These are phyloP conservation scores for Solanum appendiculatum DNA, from an alignment of 257 asterid species.

Conservation along the genomic window DNA sequence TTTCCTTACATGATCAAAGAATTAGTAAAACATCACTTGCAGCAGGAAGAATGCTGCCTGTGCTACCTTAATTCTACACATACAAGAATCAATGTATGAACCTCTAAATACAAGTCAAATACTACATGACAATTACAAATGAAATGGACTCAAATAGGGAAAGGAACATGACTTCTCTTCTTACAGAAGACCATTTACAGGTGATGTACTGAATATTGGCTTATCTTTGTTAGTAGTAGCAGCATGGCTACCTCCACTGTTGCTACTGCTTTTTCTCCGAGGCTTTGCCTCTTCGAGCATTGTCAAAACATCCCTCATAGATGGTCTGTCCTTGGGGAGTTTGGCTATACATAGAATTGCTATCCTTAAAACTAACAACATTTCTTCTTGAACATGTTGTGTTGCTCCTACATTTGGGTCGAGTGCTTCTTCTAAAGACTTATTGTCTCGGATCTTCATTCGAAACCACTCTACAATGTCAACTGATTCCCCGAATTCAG, in stretches of 20 bases:
- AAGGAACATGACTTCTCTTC: not conserved
- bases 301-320: slow-evolving; percentile 42
- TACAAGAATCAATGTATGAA: not conserved
- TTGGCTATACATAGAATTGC: slow-evolving; percentile 36
- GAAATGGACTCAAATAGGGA: not conserved
- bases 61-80: not conserved
- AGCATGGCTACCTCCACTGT: not conserved
- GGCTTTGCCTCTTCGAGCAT: slow-evolving; percentile 48
- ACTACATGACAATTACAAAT: slow-evolving; percentile 1
- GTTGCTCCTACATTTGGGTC: slow-evolving; percentile 30
- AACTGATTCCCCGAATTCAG: slow-evolving; percentile 43
- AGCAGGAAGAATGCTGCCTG: not conserved
- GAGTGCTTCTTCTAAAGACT: slow-evolving; percentile 22
- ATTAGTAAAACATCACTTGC: not conserved
- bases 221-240: slow-evolving; percentile 7
- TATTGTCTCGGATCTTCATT: slow-evolving; percentile 22
- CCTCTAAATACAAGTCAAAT: not conserved
- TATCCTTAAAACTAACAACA: slow-evolving; percentile 32
- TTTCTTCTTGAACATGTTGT: slow-evolving; percentile 39
- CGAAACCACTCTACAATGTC: slow-evolving; percentile 38
- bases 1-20: not conserved
- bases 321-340: slow-evolving; percentile 42
- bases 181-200: slow-evolving; percentile 24
- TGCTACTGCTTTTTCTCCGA: slow-evolving; percentile 28
- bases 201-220: slow-evolving; percentile 27